Evolutionary conservation across 2,329 filamentous ascomycete genomes (phyloP).

Genomic region (Trichoderma asperellum): DNA sequence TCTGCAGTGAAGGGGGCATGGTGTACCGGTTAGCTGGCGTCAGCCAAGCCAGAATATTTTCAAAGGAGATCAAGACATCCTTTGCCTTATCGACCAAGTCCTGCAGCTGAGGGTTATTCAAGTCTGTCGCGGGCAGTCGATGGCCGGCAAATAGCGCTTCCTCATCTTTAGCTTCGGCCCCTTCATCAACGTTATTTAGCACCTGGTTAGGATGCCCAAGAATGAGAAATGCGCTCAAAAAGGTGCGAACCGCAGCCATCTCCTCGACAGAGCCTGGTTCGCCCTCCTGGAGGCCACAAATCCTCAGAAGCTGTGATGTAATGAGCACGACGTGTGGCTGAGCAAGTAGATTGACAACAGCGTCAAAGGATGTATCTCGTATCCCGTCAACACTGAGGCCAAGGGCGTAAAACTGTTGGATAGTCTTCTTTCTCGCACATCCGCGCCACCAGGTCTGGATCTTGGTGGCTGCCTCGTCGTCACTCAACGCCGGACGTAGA

Average conservation of each 20-base stretch:
- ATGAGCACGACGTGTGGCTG: slow-evolving; percentile 67
- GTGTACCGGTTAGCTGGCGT: slow-evolving; percentile 69
- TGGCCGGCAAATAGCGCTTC: slow-evolving; percentile 35
- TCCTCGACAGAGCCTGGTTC: slow-evolving; percentile 65
- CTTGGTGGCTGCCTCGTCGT: slow-evolving; percentile 64
- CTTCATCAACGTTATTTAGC: slow-evolving; percentile 72
- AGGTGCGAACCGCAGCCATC: slow-evolving; percentile 73
- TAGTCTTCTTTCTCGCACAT: slow-evolving; percentile 58
- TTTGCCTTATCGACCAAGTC: slow-evolving; percentile 78
- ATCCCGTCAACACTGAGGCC: slow-evolving; percentile 73
- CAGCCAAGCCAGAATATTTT: slow-evolving; percentile 70
- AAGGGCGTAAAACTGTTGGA: slow-evolving; percentile 68
- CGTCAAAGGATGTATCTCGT: slow-evolving; percentile 71
- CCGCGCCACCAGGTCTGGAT: slow-evolving; percentile 75
- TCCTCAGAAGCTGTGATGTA: slow-evolving; percentile 68
- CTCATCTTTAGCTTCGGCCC: slow-evolving; percentile 59
- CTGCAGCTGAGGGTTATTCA: slow-evolving; percentile 65
- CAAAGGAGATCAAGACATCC: slow-evolving; percentile 77
- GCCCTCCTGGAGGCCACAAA: slow-evolving; percentile 71
- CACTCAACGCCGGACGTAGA: slow-evolving; percentile 49
- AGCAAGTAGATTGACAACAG: slow-evolving; percentile 70
- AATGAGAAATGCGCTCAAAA: slow-evolving; percentile 79
- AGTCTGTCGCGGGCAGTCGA: slow-evolving; percentile 48
- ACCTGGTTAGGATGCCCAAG: slow-evolving; percentile 78
- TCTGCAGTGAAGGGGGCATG: slow-evolving; percentile 63